phyloP scores from a whole-genome alignment of 805 yeast species.

The Teunomyces tritomae region DNA sequence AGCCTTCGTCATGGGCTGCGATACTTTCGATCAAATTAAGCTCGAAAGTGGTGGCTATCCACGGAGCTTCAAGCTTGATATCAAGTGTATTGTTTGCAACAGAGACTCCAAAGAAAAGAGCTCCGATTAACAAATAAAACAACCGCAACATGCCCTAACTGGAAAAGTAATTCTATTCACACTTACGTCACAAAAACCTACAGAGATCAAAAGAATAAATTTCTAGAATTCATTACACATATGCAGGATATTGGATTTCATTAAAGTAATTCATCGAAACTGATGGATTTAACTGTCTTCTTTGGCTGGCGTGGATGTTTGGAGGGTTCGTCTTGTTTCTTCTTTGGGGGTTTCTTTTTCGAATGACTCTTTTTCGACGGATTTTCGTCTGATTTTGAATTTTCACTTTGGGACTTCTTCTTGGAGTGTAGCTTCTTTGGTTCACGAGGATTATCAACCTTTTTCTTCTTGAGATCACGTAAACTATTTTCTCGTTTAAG shows the following conservation, averaged over 20 bases:
- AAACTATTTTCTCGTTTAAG: neutral
- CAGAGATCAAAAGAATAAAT: neutral
- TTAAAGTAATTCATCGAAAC: constrained; percentile 17
- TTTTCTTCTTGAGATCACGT: neutral
- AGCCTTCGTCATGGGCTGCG: constrained; percentile 30
- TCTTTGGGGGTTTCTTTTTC: constrained; percentile 1
- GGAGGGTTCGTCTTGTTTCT: neutral
- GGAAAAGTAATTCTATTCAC: no score
- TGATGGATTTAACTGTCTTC: constrained; percentile 17
- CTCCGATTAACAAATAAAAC: neutral
- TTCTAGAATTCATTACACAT: neutral
- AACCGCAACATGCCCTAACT: neutral
- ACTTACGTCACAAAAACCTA: neutral
- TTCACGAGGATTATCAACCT: neutral
- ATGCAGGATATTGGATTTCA: neutral
- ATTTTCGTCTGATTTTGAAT: constrained; percentile 4
- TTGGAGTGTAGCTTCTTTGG: neutral
- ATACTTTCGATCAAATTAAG: constrained; percentile 45
- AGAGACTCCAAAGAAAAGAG: neutral
- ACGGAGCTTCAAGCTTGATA: constrained; percentile 33
- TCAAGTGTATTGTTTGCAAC: constrained; percentile 2
- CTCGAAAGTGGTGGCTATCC: constrained; percentile 42
- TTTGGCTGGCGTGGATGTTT: constrained; percentile 6
- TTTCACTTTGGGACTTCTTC: no score
- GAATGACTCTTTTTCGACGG: neutral